Conservation (phyloP, 164 flowering plant species). For the Vitis cinerea region DNA sequence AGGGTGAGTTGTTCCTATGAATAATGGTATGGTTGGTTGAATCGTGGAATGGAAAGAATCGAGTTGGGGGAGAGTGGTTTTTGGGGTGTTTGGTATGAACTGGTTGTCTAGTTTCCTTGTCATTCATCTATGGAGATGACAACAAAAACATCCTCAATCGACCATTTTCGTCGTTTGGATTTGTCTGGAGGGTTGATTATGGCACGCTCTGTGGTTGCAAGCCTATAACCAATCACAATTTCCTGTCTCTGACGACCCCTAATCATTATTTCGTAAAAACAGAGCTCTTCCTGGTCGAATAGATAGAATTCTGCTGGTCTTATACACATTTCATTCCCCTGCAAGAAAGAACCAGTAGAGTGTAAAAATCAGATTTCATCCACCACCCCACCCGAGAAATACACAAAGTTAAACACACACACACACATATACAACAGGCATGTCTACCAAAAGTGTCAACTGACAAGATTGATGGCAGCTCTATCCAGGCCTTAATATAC, state of each 20-base stretch:
- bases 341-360: constrained; percentile 16
- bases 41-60: not conserved
- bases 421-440: no score
- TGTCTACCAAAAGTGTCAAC: no score
- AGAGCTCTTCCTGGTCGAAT: constrained; percentile 80
- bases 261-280: constrained; percentile 71
- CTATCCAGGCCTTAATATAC: no score
- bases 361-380: not conserved
- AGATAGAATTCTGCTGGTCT: constrained; percentile 85
- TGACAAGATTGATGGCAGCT: no score
- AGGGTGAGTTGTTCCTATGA: not conserved
- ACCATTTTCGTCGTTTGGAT: constrained; percentile 64
- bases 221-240: constrained; percentile 83
- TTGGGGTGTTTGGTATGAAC: not conserved
- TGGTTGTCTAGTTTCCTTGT: not conserved
- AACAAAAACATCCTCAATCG: constrained; percentile 81
- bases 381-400: no score
- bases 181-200: constrained; percentile 67
- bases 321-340: constrained; percentile 92
- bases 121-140: constrained; percentile 58
- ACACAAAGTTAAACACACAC: no score
- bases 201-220: constrained; percentile 61
- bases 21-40: no score
- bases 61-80: not conserved
- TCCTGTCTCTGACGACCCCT: constrained; percentile 77